These are phyloP conservation scores for Yamadazyma dendronema DNA, from an alignment of 1,139 yeast genomes.

Conservation along the genomic window DNA sequence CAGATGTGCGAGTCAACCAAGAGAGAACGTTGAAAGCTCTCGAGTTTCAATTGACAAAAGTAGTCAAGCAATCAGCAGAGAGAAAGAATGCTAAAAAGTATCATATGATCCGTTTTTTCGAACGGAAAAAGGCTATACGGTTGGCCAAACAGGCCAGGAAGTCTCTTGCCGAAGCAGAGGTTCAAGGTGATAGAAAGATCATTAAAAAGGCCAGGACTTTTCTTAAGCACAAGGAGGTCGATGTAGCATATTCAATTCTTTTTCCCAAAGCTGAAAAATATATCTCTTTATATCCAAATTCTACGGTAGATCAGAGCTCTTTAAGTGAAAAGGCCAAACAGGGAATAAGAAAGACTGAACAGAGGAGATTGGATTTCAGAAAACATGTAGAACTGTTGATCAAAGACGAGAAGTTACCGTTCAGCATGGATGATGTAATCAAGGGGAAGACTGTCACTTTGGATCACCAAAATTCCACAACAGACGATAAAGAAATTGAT, in stretches of 20 bases:
- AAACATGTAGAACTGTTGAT: slow-evolving; percentile 51
- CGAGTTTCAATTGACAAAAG: slow-evolving; percentile 59
- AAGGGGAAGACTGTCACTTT: slow-evolving; percentile 40
- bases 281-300: slow-evolving; percentile 67
- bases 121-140: slow-evolving; percentile 81
- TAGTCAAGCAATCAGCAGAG: slow-evolving; percentile 49
- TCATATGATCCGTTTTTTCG: slow-evolving; percentile 93
- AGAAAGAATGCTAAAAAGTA: slow-evolving; percentile 71
- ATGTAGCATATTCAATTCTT: slow-evolving; percentile 71
- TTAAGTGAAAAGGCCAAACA: slow-evolving; percentile 40
- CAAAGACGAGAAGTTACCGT: slow-evolving; percentile 52
- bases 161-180: slow-evolving; percentile 37
- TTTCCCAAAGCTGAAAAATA: slow-evolving; percentile 83
- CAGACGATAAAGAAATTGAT: slow-evolving; percentile 33
- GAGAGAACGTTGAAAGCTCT: slow-evolving; percentile 84
- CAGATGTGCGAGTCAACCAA: slow-evolving; percentile 73
- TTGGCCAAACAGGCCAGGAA: slow-evolving; percentile 65
- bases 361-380: slow-evolving; percentile 47
- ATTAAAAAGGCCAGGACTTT: slow-evolving; percentile 52
- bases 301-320: slow-evolving; percentile 27
- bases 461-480: slow-evolving; percentile 10
- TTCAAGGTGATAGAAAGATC: slow-evolving; percentile 48
- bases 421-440: slow-evolving; percentile 57
- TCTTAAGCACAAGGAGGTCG: slow-evolving; percentile 61
- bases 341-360: slow-evolving; percentile 49